phyloP scores from a whole-genome alignment of 495 filamentous ascomycete genomes.

The Podospora pseudocomata region DNA sequence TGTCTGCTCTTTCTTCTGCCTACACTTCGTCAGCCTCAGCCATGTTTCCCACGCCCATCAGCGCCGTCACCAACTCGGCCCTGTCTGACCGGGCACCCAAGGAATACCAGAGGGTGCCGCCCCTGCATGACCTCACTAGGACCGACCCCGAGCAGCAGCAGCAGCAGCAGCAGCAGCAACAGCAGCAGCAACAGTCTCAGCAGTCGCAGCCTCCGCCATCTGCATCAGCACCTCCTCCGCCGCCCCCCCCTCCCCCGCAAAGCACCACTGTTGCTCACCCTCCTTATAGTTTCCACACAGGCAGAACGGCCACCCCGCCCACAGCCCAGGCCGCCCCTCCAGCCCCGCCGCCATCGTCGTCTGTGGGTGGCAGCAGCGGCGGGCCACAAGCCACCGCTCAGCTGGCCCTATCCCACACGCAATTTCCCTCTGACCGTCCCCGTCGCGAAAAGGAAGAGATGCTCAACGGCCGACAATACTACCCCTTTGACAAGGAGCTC shows the following conservation, averaged over 20 bases:
- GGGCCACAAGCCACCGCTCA: constrained; percentile 56
- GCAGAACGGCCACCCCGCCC: constrained; percentile 44
- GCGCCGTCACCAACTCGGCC: constrained; percentile 40
- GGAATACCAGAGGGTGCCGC: constrained; percentile 52
- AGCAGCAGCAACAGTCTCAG: constrained; percentile 29
- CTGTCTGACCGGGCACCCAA: constrained; percentile 49
- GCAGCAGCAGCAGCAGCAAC: constrained; percentile 29
- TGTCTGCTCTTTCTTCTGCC: constrained; percentile 49
- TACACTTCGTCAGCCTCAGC: constrained; percentile 40
- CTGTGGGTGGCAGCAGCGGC: not conserved
- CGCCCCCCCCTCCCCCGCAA: constrained; percentile 24
- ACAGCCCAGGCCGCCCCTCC: constrained; percentile 31
- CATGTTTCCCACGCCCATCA: constrained; percentile 54
- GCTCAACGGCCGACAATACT: constrained; percentile 77
- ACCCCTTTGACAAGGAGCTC: constrained; percentile 71
- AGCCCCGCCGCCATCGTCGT: constrained; percentile 28
- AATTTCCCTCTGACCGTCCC: constrained; percentile 41
- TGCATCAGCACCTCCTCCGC: constrained; percentile 18
- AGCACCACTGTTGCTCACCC: constrained; percentile 26
- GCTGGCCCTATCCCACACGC: constrained; percentile 53
- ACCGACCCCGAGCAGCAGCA: constrained; percentile 43
- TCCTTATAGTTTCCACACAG: constrained; percentile 39
- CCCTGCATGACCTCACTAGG: constrained; percentile 51
- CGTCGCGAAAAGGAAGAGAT: constrained; percentile 90
- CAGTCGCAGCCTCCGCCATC: constrained; percentile 19